Conservation (phyloP, 495 filamentous ascomycete genomes). For the Podospora didyma region DNA sequence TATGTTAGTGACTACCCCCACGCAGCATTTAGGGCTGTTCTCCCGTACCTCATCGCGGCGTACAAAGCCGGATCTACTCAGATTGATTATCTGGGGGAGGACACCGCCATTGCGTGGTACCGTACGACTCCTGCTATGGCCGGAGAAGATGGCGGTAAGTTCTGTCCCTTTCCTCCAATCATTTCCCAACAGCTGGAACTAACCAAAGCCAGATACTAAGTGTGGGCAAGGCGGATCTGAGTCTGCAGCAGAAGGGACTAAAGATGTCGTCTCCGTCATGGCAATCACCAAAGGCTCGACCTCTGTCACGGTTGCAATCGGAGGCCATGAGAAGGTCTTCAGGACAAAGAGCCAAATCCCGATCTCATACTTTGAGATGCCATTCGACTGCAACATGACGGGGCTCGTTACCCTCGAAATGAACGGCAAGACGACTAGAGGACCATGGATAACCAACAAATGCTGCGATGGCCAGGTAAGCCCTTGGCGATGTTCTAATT, state of each 20-base stretch:
- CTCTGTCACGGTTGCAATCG: constrained; percentile 49
- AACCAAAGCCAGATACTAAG: constrained; percentile 25
- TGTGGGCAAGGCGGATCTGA: constrained; percentile 44
- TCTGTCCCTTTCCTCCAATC: not conserved
- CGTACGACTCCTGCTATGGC: constrained; percentile 41
- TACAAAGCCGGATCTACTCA: constrained; percentile 53
- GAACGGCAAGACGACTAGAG: constrained; percentile 39
- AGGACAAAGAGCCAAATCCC: constrained; percentile 29
- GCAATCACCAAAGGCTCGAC: constrained; percentile 31
- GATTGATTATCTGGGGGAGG: constrained; percentile 40
- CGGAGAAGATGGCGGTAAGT: constrained; percentile 37
- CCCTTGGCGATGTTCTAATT: not conserved
- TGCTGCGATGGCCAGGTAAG: constrained; percentile 50
- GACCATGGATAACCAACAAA: constrained; percentile 43
- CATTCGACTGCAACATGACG: constrained; percentile 39
- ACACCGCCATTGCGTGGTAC: constrained; percentile 61
- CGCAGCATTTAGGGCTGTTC: constrained; percentile 40
- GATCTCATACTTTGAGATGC: constrained; percentile 52
- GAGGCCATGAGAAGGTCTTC: constrained; percentile 35
- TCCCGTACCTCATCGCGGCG: constrained; percentile 61
- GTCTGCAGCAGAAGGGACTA: constrained; percentile 34
- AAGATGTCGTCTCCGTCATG: constrained; percentile 46
- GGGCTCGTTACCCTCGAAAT: constrained; percentile 52
- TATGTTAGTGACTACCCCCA: constrained; percentile 45
- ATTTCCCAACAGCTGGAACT: too few relatives aligned